Percentiles rank a stretch among this genome's conserved stretches.
phyloP scores from a whole-genome alignment of 331 rosid genomes.

The Quercus lobata region DNA sequence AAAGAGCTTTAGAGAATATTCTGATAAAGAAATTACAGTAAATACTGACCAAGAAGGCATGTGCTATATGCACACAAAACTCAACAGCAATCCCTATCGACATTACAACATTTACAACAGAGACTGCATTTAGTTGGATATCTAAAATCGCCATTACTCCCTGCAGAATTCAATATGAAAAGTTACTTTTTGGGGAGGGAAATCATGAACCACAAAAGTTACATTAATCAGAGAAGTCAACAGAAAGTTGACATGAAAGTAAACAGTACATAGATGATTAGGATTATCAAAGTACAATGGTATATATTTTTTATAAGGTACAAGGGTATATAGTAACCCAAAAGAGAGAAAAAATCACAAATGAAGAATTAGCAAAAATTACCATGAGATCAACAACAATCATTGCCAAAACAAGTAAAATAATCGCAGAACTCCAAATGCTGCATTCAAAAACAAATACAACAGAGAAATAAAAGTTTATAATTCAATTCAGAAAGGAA shows the following conservation, averaged over 20 bases:
- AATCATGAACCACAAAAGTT: neutral
- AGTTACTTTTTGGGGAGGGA: slow-evolving; percentile 6
- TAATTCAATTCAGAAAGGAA: slow-evolving; percentile 1
- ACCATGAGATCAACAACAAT: slow-evolving; percentile 94
- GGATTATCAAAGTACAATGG: neutral
- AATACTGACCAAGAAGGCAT: slow-evolving; percentile 85
- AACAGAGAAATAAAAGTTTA: slow-evolving; percentile 7
- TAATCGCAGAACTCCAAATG: slow-evolving; percentile 81
- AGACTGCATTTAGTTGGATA: slow-evolving; percentile 91
- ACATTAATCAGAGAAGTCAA: neutral
- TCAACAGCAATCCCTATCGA: slow-evolving; percentile 93
- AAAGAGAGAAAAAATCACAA: neutral
- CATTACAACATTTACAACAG: slow-evolving; percentile 93
- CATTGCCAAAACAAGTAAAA: slow-evolving; percentile 85
- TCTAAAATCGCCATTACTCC: slow-evolving; percentile 94
- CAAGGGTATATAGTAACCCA: neutral
- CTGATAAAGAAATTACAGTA: slow-evolving; percentile 7
- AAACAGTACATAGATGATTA: neutral
- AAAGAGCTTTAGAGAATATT: slow-evolving; percentile 1
- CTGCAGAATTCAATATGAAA: slow-evolving; percentile 46
- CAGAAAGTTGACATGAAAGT: neutral
- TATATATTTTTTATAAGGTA: too few species aligned
- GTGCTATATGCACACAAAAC: slow-evolving; percentile 91
- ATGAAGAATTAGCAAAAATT: slow-evolving; percentile 19
- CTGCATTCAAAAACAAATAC: slow-evolving; percentile 44